Evolutionary conservation across 257 asterid genomes (phyloP), one percentile per base, ranked within the genome.

Genomic region (Solanum okadae): DNA sequence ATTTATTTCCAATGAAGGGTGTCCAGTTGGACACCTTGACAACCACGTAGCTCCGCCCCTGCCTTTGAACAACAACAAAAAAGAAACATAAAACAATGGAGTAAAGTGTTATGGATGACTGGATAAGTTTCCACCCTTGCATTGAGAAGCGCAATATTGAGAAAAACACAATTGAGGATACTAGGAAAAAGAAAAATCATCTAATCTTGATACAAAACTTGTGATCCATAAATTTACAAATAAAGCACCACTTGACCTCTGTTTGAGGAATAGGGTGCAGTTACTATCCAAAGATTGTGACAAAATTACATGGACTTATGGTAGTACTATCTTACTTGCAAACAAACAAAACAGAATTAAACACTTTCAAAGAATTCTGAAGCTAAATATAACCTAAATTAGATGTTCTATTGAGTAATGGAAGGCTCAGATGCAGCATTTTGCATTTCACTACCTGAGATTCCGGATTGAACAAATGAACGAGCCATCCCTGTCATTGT

Each of bases 401-500:
- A 81, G 68, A 52, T 16, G 86, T 81, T 81, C 29, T 81, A 91
- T 92, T 86, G 90, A 87, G 88, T 70, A 34, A 87, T 72, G 56
- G 88, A 29, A 10, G 44, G 86, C 29, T 31, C 86, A 49, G 42
- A 81, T 29, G 86, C 70, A 49, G 63, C 70, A 31, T 82, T 82
- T 10, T 49, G 70, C 15, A 20, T 29, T 29, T 82, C 86, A 49
- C 20, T 31, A 49, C 86, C 70, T 31, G 44, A 82, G 71, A 87
- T 92, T 93, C 93, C 10, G 92, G 91, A 67, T 82, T 92, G 90
- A 70, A 94, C 93, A 87, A 91, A 92, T 31, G 94, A 90, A 34
- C 96, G 93, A 73, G 98, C 98, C 56, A 94, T 95, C 23, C 93
- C 96, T 88, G 94, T 89, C 93, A 88, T 94, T 77, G 90, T 86